Evolutionary conservation across 768 basidiomycete genomes (phyloP), one percentile per base, ranked within the genome.

Genomic region (Psilocybe sp.): DNA sequence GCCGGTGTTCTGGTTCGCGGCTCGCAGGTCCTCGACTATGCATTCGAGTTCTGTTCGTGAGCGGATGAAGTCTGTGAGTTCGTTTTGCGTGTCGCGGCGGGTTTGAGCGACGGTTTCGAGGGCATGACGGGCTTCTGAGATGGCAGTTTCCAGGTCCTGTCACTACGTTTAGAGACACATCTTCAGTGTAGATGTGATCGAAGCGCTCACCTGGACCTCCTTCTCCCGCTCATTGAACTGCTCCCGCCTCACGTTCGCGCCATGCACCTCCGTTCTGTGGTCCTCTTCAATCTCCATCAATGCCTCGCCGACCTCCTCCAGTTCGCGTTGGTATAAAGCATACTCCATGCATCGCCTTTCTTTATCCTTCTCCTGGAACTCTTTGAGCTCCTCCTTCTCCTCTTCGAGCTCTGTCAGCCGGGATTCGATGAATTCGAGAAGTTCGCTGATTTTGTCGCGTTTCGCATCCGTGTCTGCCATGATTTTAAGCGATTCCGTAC

Each of bases 381-480:
- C 93, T 63, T 95, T 96, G 49, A 99, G 69, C 64, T 99, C 97
- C 56, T 96, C 92, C 64, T 98, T 98, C 71, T 99, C 97, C 61
- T 97, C 93, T 62, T 99, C 96, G 6, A 98, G 84, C 68, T 98
- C 96, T 2, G 77, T 72, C 46, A 99, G 71, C 2, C 95, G 84
- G 8, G 89, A 85, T 53, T 98, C 92, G 61, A 98, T 98, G 62
- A 90, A 92, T 2, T 87, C 84, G 15, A 98, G 78, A 9, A 97
- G 71, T 57, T 98, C 95, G 59, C 78, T 83, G 55, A 99, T 97
- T 69, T 98, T 98, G 12, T 80, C 74, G 8, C 93, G 85, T 61
- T 98, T 98, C 4, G 88, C 79, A 57, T 96, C 93, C 42, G 97
- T 98, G 64, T 98, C 96, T 23, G 92, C 82, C 91, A 98, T 97